These are phyloP conservation scores for Zalerion maritima DNA, from an alignment of 495 filamentous ascomycete genomes.

Conservation along the genomic window DNA sequence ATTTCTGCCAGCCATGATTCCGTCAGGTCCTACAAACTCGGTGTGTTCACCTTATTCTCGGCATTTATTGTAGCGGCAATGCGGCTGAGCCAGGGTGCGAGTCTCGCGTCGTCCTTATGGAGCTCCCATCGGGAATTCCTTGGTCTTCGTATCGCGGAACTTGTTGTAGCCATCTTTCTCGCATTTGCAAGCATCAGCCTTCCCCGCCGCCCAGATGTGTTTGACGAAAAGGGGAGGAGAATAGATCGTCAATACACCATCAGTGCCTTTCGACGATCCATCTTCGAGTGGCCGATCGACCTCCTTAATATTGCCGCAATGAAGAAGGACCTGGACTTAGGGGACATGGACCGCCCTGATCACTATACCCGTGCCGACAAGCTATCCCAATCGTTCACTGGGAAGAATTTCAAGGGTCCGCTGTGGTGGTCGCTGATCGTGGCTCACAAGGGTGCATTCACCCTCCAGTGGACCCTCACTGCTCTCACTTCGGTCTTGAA, in stretches of 20 bases:
- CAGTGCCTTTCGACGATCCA: slow-evolving; percentile 46
- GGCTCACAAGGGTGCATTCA: slow-evolving; percentile 37
- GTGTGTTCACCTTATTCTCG: slow-evolving; percentile 30
- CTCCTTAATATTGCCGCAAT: slow-evolving; percentile 38
- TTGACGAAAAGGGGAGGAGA: slow-evolving; percentile 32
- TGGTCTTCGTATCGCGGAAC: slow-evolving; percentile 23
- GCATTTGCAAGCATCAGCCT: slow-evolving; percentile 30
- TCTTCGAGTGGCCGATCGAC: slow-evolving; percentile 43
- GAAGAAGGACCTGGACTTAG: slow-evolving; percentile 42
- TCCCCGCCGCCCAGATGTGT: slow-evolving; percentile 56
- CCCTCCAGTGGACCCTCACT: slow-evolving; percentile 40
- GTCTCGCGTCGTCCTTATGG: slow-evolving; percentile 10
- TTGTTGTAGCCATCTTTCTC: slow-evolving; percentile 19
- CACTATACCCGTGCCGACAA: slow-evolving; percentile 30
- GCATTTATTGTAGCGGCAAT: slow-evolving; percentile 21
- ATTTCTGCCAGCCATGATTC: slow-evolving; percentile 28
- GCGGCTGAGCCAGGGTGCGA: slow-evolving; percentile 22
- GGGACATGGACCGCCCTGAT: slow-evolving; percentile 43
- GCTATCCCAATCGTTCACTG: no score
- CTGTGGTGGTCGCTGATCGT: slow-evolving; percentile 48
- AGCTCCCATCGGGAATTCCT: slow-evolving; percentile 9
- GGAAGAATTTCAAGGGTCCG: slow-evolving; percentile 30
- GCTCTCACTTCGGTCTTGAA: slow-evolving; percentile 37
- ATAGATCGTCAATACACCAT: slow-evolving; percentile 52
- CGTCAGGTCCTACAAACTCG: slow-evolving; percentile 31